Conservation (phyloP, 2,329 filamentous ascomycete genomes). For the Stagonosporopsis chrysanthemi region DNA sequence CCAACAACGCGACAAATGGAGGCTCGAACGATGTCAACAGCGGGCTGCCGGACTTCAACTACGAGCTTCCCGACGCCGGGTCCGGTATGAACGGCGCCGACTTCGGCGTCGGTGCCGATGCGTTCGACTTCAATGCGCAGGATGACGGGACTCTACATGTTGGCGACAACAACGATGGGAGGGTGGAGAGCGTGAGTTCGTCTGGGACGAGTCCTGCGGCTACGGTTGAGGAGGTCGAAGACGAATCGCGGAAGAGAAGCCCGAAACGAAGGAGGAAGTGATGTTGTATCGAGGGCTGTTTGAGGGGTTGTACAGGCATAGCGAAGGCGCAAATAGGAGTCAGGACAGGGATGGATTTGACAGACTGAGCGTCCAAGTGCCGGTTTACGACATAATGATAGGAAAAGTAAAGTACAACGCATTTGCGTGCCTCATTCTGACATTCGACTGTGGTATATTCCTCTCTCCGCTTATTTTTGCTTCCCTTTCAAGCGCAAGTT, state of each 20-base stretch:
- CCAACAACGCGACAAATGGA: conserved; percentile 22
- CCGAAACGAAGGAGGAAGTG: conserved; percentile 44
- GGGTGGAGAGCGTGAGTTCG: conserved; percentile 54
- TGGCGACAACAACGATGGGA: conserved; percentile 24
- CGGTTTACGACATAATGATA: conserved; percentile 11
- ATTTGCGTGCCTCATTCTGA: neutral
- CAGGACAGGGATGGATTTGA: neutral
- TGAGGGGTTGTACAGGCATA: conserved; percentile 2
- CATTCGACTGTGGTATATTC: neutral
- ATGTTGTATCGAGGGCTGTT: neutral
- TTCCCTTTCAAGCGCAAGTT: neutral
- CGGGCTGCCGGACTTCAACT: conserved; percentile 39
- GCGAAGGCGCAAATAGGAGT: conserved; percentile 1
- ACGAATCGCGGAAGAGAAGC: conserved; percentile 37
- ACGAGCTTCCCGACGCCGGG: conserved; percentile 26
- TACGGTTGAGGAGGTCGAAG: conserved; percentile 48
- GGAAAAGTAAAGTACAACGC: neutral
- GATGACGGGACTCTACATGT: conserved; percentile 19
- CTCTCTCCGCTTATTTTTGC: neutral
- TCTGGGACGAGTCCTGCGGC: conserved; percentile 49
- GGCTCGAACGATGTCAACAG: conserved; percentile 4
- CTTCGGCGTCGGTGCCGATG: conserved; percentile 9
- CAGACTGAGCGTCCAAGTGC: neutral
- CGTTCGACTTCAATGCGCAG: conserved; percentile 13
- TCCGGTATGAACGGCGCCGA: conserved; percentile 8